Percentiles rank a stretch among this genome's conserved stretches.
phyloP scores from a whole-genome alignment of 164 flowering plant genomes.

The Chloranthus sessilifolius region DNA sequence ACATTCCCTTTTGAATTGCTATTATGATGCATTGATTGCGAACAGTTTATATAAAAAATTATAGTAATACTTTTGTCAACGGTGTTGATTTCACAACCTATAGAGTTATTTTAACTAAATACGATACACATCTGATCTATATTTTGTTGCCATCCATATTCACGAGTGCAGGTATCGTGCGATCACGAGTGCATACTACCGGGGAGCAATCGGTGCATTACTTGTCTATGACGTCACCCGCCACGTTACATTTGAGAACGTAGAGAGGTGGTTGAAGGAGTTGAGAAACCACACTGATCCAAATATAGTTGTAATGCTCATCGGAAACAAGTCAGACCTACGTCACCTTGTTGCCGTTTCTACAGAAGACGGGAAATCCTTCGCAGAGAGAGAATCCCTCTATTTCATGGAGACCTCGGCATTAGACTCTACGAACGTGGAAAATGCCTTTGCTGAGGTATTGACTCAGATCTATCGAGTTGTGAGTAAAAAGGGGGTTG shows the following conservation, averaged over 20 bases:
- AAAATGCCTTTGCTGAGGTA: conserved; percentile 66
- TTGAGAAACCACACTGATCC: conserved; percentile 76
- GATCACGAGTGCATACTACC: conserved; percentile 77
- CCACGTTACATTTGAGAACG: conserved; percentile 67
- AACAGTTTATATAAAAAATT: no score
- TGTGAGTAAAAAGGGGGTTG: conserved; percentile 68
- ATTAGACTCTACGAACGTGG: conserved; percentile 70
- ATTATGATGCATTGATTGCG: no score
- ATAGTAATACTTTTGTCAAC: no score
- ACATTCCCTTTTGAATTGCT: no score
- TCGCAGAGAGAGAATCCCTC: conserved; percentile 72
- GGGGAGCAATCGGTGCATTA: conserved; percentile 75
- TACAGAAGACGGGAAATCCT: conserved; percentile 63
- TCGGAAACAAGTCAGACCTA: conserved; percentile 76
- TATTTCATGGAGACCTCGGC: conserved; percentile 90
- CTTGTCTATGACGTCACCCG: conserved; percentile 77
- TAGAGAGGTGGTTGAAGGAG: conserved; percentile 81
- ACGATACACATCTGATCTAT: no score
- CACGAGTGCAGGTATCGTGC: conserved; percentile 60
- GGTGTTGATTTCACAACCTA: no score
- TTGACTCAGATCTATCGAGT: conserved; percentile 66
- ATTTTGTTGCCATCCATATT: no score
- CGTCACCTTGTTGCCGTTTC: conserved; percentile 75
- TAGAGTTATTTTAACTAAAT: no score
- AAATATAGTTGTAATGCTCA: conserved; percentile 75